A percentile compares a stretch with the other conserved stretches of the same genome.
Conservation (phyloP, 371 early-diverging fungal genomes). For the Haplosporangium sp. region DNA sequence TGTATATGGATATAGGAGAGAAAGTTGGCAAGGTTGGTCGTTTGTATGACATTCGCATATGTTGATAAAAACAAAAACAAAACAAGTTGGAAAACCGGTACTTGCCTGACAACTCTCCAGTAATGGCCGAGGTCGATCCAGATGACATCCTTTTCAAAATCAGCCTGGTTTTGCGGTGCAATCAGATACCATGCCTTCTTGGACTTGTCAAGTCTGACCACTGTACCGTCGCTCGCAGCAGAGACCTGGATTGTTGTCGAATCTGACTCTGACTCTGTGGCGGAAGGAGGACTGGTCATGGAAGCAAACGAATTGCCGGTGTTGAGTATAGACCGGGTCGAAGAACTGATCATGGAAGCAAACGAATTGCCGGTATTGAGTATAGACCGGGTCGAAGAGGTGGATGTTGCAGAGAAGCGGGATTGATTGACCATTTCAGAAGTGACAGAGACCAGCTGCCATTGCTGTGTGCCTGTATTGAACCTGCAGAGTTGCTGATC, state of each 20-base stretch:
- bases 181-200: constrained; percentile 45
- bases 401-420: constrained; percentile 10
- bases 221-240: constrained; percentile 46
- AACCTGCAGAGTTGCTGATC: constrained; percentile 46
- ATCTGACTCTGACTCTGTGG: constrained; percentile 10
- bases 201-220: constrained; percentile 41
- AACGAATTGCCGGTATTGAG: neutral
- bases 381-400: constrained; percentile 12
- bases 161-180: constrained; percentile 24
- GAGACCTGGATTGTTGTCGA: constrained; percentile 34
- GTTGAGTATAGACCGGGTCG: constrained; percentile 7
- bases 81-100: neutral
- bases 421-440: constrained; percentile 18
- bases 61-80: neutral
- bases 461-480: constrained; percentile 20
- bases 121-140: constrained; percentile 51
- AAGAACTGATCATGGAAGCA: constrained; percentile 7
- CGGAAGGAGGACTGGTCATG: constrained; percentile 9
- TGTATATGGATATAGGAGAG: neutral
- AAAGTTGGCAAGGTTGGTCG: neutral
- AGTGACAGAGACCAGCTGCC: constrained; percentile 47
- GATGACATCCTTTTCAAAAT: constrained; percentile 48
- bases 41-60: neutral
- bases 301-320: constrained; percentile 6
- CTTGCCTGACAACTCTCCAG: constrained; percentile 51